These are phyloP conservation scores for Hyphochytrium catenoides DNA, from an alignment of 352 stramenopile genomes.

Conservation along the genomic window DNA sequence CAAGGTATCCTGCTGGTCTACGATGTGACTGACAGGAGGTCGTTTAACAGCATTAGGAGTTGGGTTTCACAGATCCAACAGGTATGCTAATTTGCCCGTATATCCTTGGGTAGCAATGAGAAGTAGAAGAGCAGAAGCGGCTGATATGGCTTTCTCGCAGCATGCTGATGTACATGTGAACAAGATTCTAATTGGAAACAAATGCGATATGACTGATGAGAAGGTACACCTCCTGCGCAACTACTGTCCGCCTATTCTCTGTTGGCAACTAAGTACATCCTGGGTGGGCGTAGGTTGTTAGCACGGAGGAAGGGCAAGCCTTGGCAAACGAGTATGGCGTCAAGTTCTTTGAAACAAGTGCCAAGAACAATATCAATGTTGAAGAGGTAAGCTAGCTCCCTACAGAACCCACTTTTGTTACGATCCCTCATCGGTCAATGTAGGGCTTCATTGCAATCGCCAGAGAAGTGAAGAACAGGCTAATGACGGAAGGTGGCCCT, in stretches of 20 bases:
- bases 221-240: slow-evolving; percentile 62
- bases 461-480: slow-evolving; percentile 60
- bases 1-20: slow-evolving; percentile 98
- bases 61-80: slow-evolving; percentile 89
- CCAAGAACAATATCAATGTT: slow-evolving; percentile 89
- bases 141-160: too few relatives aligned
- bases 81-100: too few relatives aligned
- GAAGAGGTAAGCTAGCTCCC: too few relatives aligned
- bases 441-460: slow-evolving; percentile 64
- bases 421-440: too few relatives aligned
- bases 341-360: slow-evolving; percentile 84
- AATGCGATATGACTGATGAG: slow-evolving; percentile 94
- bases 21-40: slow-evolving; percentile 88
- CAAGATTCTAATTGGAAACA: slow-evolving; percentile 99
- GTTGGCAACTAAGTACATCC: slow-evolving; percentile 1
- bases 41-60: slow-evolving; percentile 91
- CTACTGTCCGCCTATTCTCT: slow-evolving; percentile 6
- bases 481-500: slow-evolving; percentile 58
- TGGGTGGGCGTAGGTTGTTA: slow-evolving; percentile 36
- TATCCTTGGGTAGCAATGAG: too few relatives aligned
- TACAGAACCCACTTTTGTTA: too few relatives aligned
- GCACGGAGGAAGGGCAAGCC: slow-evolving; percentile 75
- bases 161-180: slow-evolving; percentile 98
- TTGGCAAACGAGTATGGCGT: slow-evolving; percentile 81
- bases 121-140: too few relatives aligned